phyloP scores from a whole-genome alignment of 495 filamentous ascomycete species.

The Aspergillus taichungensis region DNA sequence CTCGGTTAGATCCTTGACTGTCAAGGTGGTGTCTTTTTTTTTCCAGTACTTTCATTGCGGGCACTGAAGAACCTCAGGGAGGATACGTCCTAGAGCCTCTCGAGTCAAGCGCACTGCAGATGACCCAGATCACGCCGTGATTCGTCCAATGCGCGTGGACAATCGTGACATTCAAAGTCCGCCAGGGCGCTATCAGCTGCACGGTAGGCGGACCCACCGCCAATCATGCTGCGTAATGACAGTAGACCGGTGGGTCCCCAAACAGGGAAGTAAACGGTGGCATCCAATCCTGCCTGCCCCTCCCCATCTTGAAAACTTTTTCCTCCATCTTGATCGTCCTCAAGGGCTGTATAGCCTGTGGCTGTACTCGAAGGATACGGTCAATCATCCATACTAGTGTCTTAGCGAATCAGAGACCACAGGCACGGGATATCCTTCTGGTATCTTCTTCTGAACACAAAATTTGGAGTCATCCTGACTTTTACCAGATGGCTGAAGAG shows the following conservation, averaged over 20 bases:
- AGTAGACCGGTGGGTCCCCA: background rate
- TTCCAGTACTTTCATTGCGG: background rate
- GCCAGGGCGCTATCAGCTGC: conserved; percentile 21
- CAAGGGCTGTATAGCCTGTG: conserved; percentile 3
- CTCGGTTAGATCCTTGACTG: no score
- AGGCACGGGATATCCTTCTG: no score
- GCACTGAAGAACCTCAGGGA: background rate
- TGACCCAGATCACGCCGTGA: conserved; percentile 8
- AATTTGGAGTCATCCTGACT: no score
- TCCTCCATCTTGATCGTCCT: conserved; percentile 2
- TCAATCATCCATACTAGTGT: no score
- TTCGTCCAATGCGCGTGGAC: conserved; percentile 12
- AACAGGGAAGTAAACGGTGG: no score
- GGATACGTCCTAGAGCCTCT: conserved; percentile 7
- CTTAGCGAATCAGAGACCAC: no score
- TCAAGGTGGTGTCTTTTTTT: no score
- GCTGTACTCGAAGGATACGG: background rate
- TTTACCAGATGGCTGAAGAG: no score
- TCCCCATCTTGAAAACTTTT: no score
- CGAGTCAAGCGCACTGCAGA: conserved; percentile 17
- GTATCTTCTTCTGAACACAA: no score
- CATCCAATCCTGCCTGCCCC: no score
- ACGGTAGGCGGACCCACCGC: conserved; percentile 8
- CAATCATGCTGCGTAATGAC: conserved; percentile 11
- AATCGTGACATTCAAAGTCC: conserved; percentile 2